A percentile compares a stretch with the other conserved stretches of the same genome.
Conservation (phyloP, 2,329 filamentous ascomycete species). For the Clonostachys byssicola region DNA sequence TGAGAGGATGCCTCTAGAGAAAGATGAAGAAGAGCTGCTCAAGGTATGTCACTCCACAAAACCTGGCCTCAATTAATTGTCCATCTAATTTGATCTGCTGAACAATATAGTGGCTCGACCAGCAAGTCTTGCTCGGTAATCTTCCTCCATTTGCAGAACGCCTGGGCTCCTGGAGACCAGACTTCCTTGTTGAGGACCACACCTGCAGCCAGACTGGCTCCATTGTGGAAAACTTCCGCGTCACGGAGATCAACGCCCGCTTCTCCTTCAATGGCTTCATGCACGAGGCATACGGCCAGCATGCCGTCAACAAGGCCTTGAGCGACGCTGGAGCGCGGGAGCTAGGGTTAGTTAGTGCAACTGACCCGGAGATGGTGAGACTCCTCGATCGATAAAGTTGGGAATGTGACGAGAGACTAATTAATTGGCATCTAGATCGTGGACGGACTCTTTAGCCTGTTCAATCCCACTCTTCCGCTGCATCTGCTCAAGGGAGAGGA, state of each 20-base stretch:
- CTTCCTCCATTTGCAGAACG: conserved; percentile 11
- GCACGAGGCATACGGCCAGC: conserved; percentile 19
- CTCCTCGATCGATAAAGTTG: not conserved
- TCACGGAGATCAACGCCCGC: conserved; percentile 35
- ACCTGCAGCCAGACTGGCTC: not conserved
- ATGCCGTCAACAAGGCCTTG: conserved; percentile 12
- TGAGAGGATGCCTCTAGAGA: conserved; percentile 23
- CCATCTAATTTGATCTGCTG: too few species aligned
- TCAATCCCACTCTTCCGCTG: conserved; percentile 18
- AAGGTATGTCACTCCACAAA: conserved; percentile 8
- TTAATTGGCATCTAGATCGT: conserved; percentile 16
- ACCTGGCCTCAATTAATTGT: too few species aligned
- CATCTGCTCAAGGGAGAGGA: conserved; percentile 31
- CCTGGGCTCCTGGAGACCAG: conserved; percentile 29
- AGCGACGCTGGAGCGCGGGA: not conserved
- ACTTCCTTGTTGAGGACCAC: conserved; percentile 27
- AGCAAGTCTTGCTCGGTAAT: conserved; percentile 14
- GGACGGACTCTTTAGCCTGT: conserved; percentile 19
- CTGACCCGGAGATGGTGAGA: conserved; percentile 14
- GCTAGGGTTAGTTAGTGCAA: conserved; percentile 12
- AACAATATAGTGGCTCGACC: conserved; percentile 18
- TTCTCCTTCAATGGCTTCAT: conserved; percentile 32
- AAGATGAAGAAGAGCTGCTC: conserved; percentile 19
- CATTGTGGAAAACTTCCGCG: conserved; percentile 15
- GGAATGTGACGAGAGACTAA: too few species aligned